Percentiles rank a stretch among this genome's conserved stretches.
Evolutionary conservation across 148 eudicot genomes (phyloP).

Genomic region (Oxyria digyna): DNA sequence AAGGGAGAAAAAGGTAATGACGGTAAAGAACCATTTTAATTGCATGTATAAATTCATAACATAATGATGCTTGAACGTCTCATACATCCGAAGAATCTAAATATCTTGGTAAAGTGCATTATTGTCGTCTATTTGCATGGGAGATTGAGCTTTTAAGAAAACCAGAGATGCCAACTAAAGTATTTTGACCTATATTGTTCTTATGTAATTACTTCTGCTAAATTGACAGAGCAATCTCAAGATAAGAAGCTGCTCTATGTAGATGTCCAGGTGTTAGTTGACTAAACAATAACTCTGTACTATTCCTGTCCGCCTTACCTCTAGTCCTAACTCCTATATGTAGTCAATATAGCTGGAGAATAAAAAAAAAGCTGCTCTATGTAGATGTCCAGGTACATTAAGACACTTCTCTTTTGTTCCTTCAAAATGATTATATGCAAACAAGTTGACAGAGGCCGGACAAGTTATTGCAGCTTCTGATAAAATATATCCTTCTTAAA

Average conservation of each 20-base stretch:
- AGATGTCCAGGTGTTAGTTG: neutral
- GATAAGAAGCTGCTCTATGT: neutral
- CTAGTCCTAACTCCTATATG: neutral
- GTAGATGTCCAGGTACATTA: neutral
- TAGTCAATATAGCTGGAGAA: neutral
- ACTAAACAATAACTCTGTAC: neutral
- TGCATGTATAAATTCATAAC: neutral
- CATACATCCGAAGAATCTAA: neutral
- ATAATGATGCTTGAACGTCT: neutral
- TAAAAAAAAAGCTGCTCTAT: neutral
- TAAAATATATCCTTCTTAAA: neutral
- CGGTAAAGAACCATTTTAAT: neutral
- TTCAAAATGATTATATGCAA: neutral
- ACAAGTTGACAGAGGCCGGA: neutral
- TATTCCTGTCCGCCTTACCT: neutral
- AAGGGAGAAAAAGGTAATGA: conserved; percentile 10
- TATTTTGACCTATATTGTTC: neutral
- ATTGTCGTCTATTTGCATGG: neutral
- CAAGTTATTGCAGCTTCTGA: neutral
- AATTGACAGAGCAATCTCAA: neutral
- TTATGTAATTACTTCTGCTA: neutral
- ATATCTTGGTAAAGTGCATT: neutral
- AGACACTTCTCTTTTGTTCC: neutral
- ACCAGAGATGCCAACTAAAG: neutral
- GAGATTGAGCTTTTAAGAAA: neutral